Evolutionary conservation across 805 yeast genomes (phyloP), one percentile per base, ranked within the genome.

Genomic region (Lipomyces oligophaga): DNA sequence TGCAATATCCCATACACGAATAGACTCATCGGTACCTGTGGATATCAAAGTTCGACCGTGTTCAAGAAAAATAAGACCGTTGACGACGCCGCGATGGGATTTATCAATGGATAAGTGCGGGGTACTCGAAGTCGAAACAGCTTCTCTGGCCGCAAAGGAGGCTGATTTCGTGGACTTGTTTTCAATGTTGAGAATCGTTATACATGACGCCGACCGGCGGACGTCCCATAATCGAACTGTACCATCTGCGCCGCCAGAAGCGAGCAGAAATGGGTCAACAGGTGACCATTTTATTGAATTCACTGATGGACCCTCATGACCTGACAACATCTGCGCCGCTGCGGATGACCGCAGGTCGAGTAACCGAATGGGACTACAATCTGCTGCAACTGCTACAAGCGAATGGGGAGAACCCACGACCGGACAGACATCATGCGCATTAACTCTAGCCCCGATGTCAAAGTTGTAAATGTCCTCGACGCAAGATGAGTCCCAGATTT

Each of bases 151-250:
- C 27, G 21, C 44, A 30, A 28, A 28, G 48, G 49, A 21, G 21
- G 24, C 18, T 6, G 35, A 19, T 39, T 38, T 42, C 37, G 34
- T 36, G 11, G 22, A 11, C 34, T 39, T 44, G 50, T 52, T 59
- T 33, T 72, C 64, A 69, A 78, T 69, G 60, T 86, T 89, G 47
- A 86, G 64, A 13, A 79, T 72, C 35, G 80, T 73, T 20, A 85
- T 63, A 58, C 86, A 81, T 28, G 83, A 75, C 15, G 72, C 70
- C 20, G 85, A 77, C 38, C 83, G 67, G 38, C 97, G 67, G 8
- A 87, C 75, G 62, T 89, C 97, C 97, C 97, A 89, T 0, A 89
- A 61, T 42, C 84, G 74, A 6, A 84, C 80, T 37, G 81, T 81
- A 0, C 97, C 96, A 57, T 83, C 86, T 15, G 78, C 74, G 18